Evolutionary conservation across 2,329 filamentous ascomycete species (phyloP).

Genomic region (Rhinocladiella similis): DNA sequence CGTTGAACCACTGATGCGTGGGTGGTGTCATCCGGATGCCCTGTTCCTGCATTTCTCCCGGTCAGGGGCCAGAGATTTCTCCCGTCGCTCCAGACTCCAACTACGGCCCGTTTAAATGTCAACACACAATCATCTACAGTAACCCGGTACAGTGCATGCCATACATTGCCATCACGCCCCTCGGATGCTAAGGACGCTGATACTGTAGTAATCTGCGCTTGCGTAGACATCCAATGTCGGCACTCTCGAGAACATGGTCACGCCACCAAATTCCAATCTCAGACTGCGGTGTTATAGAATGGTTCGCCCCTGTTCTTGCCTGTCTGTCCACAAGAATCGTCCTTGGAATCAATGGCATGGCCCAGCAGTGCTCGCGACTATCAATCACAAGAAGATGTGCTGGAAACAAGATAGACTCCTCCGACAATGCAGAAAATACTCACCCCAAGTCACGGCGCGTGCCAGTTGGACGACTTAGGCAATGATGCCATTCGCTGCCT

Average conservation of each 20-base stretch:
- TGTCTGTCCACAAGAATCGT: too few relatives aligned
- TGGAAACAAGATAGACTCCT: too few relatives aligned
- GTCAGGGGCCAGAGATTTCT: neutral
- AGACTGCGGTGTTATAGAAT: neutral
- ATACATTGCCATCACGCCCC: neutral
- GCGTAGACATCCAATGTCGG: neutral
- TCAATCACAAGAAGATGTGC: neutral
- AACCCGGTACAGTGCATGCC: too few relatives aligned
- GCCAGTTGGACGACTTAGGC: too few relatives aligned
- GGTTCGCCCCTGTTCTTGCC: neutral
- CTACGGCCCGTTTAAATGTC: neutral
- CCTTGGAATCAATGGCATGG: too few relatives aligned
- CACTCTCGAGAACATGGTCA: neutral
- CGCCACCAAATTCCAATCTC: conserved; percentile 1
- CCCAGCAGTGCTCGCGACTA: neutral
- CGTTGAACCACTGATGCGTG: neutral
- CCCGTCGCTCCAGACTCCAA: neutral
- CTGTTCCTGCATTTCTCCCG: conserved; percentile 11
- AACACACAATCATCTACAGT: neutral
- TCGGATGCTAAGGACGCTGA: neutral
- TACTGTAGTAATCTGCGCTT: neutral
- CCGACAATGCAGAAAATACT: too few relatives aligned
- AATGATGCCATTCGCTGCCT: neutral
- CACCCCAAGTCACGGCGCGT: too few relatives aligned
- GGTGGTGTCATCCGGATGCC: conserved; percentile 10